Evolutionary conservation across 2,329 filamentous ascomycete genomes (phyloP), one percentile per base, ranked within the genome.

Genomic region (Sporothrix pallida): DNA sequence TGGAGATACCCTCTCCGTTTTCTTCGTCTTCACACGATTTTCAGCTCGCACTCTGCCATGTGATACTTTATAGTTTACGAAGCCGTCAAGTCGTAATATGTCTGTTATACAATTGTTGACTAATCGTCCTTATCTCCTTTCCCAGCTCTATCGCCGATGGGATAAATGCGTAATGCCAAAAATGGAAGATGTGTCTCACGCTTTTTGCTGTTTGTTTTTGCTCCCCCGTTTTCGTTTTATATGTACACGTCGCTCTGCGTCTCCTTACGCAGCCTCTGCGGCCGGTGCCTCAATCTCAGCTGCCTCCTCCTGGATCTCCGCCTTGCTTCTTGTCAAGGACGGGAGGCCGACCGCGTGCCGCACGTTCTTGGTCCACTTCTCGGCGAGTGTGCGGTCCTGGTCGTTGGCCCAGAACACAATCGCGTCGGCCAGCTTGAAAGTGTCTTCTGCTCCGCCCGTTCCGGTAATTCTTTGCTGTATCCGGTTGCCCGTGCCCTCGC

Each of bases 391-490:
- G 74, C 79, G 82, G 75, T 89, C 86, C 73, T 81, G 78, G 71
- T 84, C 82, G 76, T 88, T 83, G 26, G 81, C 79, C 88, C 88
- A 90, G 80, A 81, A 87, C 48, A 90, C 81, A 6, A 82, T 86
- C 0, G 85, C 85, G 37, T 79, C 67, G 54, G 75, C 75, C 69
- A 78, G 75, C 72, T 73, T 63, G 65, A 71, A 74, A 60, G 74
- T 37, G 31, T 37, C 31, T 37, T 37, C 31, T 37, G 31, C 31
- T 37, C 31, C 31, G 4, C 31, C 31, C 31, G 31, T 37, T 37
- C n/a, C 73, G 6, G 56, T 58, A 50, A 17, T 58, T 56, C 17
- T 68, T 72, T 77, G 37, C 37, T 58, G 42, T 37, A 89, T 82
- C 78, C 81, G 83, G 80, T 87, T 89, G 48, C 87, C 87, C 75